Conservation (phyloP, 2,329 filamentous ascomycete genomes). For the Pseudogymnoascus sp. region DNA sequence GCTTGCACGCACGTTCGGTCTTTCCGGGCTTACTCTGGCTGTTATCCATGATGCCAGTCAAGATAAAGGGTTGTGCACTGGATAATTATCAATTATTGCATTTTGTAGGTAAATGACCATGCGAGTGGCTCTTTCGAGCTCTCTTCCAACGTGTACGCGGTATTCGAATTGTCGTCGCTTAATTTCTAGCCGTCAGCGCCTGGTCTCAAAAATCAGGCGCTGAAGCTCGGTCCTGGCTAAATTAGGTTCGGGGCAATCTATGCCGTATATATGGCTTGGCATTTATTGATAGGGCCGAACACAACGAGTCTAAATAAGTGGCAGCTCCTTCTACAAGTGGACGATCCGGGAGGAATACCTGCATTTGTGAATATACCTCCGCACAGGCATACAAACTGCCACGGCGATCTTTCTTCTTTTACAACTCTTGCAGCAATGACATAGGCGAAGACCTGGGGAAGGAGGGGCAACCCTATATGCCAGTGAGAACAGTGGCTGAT, state of each 20-base stretch:
- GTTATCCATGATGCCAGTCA: neutral
- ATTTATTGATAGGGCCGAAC: constrained; percentile 1
- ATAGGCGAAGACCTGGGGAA: neutral
- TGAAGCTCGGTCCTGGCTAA: neutral
- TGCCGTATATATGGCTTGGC: neutral
- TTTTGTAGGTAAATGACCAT: neutral
- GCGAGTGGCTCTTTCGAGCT: neutral
- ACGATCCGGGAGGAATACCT: constrained; percentile 6
- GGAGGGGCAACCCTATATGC: neutral
- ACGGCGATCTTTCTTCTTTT: neutral
- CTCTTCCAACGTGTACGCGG: neutral
- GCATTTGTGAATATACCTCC: neutral
- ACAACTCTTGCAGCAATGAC: neutral
- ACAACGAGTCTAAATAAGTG: neutral
- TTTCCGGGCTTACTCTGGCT: neutral
- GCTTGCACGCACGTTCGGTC: neutral
- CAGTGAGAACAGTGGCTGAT: neutral
- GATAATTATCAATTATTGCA: neutral
- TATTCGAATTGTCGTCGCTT: neutral
- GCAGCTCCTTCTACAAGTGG: neutral
- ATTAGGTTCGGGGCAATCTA: neutral
- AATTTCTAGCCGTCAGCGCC: neutral
- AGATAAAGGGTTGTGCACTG: neutral
- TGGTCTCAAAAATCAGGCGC: neutral
- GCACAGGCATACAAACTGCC: neutral